Evolutionary conservation across 2,329 filamentous ascomycete species (phyloP).

Genomic region (Epichloe elymi): DNA sequence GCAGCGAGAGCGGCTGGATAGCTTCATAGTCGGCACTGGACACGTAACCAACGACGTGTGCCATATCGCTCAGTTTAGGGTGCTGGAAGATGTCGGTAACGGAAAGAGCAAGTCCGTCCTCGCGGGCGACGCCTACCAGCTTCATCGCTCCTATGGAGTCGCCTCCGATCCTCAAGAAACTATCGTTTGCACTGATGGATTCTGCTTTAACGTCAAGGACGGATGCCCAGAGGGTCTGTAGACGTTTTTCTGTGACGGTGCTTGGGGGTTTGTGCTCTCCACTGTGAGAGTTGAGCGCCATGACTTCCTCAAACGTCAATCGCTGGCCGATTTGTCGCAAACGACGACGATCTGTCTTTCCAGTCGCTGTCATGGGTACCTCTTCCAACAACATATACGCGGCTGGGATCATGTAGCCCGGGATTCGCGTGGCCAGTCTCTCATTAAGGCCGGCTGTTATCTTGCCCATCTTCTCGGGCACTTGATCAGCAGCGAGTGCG

Average conservation of each 20-base stretch:
- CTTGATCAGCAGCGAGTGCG: neutral
- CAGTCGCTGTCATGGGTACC: conserved; percentile 6
- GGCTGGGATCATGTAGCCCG: conserved; percentile 9
- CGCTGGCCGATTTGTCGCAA: conserved; percentile 2
- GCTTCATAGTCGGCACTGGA: neutral
- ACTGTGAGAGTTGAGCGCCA: neutral
- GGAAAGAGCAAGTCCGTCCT: conserved; percentile 5
- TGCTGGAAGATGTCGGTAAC: conserved; percentile 10
- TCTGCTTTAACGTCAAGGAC: conserved; percentile 5
- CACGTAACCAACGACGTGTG: neutral
- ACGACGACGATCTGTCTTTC: conserved; percentile 8
- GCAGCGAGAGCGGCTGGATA: conserved; percentile 1
- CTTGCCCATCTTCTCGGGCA: neutral
- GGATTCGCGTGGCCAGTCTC: conserved; percentile 7
- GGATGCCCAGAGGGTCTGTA: conserved; percentile 9
- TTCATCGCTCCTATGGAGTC: conserved; percentile 20
- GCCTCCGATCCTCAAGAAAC: conserved; percentile 15
- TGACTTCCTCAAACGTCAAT: neutral
- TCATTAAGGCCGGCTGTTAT: neutral
- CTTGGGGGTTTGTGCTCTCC: neutral
- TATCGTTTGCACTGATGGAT: conserved; percentile 8
- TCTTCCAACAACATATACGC: conserved; percentile 9
- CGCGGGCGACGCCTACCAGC: neutral
- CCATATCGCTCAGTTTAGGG: neutral
- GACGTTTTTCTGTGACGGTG: neutral